Evolutionary conservation across 2,329 filamentous ascomycete genomes (phyloP), one percentile per base, ranked within the genome.

Genomic region (Hymenoscyphus scutula): DNA sequence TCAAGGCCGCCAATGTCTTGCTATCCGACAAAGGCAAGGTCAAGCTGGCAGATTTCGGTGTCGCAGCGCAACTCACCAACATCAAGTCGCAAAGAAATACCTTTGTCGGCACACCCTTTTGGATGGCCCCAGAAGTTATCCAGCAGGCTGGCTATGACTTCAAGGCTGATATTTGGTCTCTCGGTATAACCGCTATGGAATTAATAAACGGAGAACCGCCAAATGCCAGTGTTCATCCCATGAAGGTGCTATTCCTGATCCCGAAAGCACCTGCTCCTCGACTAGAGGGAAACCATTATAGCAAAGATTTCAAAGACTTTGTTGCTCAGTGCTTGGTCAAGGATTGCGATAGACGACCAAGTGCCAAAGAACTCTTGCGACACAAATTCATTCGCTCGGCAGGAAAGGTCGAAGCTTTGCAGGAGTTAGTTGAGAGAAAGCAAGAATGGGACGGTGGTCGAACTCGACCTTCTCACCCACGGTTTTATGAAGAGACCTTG

Each of bases 71-170:
- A 76, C 82, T 99, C 71, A 96, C 92, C 65, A 97, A 97, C 74
- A 96, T 98, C 79, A 97, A 97, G 77, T 97, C 94, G 2, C 92
- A 97, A 76, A 87, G 95, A 60, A 94, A 98, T 77, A 99, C 95
- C 0, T 98, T 99, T 73, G 95, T 99, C 23, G 95, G 95, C 23
- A 98, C 94, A 0, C 95, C 95, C 0, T 97, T 96, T 74, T 97
- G 92, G 92, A 96, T 97, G 92, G 92, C 92, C 0, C 92, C 92
- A 1, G 92, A 97, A 74, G 92, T 97, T 38, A 97, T 97, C 69
- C 89, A 96, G 75, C 92, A 96, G 77, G 86, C 91, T 67, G 85
- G 85, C 51, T 88, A 89, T 69, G 92, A 94, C 75, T 95, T 91
- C 79, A 95, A 95, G 76, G 92, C 92, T 5, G 92, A 97, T 73